Evolutionary conservation across 345 rosid species (phyloP).

Genomic region (Linum trigynum): DNA sequence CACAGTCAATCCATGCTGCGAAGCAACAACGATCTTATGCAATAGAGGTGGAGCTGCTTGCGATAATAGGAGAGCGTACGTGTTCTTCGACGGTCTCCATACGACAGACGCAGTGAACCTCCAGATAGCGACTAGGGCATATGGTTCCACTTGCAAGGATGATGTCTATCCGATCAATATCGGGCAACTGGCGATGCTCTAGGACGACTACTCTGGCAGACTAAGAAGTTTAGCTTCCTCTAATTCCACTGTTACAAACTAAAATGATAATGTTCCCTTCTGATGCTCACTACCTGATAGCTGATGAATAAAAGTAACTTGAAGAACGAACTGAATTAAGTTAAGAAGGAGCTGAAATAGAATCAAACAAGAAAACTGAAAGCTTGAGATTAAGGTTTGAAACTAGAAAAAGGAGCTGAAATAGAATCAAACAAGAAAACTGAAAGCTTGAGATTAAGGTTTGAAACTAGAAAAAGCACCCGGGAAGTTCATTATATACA

Average conservation of each 20-base stretch:
- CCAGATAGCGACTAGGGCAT: slow-evolving; percentile 36
- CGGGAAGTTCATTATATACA: neutral
- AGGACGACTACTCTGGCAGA: neutral
- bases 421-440: neutral
- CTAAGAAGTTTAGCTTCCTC: too few relatives aligned
- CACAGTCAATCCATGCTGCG: slow-evolving; percentile 29
- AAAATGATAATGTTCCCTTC: neutral
- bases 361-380: neutral
- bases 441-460: neutral
- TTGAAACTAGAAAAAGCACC: too few relatives aligned
- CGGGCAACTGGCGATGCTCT: slow-evolving; percentile 16
- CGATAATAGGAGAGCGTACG: slow-evolving; percentile 22
- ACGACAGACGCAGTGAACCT: slow-evolving; percentile 55
- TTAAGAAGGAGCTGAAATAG: too few relatives aligned
- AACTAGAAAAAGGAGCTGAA: too few relatives aligned
- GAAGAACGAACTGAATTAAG: neutral
- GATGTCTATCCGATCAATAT: slow-evolving; percentile 48
- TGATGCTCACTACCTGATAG: neutral
- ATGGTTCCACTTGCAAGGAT: slow-evolving; percentile 17
- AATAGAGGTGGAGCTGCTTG: slow-evolving; percentile 24
- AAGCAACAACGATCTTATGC: slow-evolving; percentile 27
- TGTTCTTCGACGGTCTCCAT: slow-evolving; percentile 50
- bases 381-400: neutral
- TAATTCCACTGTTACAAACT: neutral
- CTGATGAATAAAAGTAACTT: neutral